A percentile compares a stretch with the other conserved stretches of the same genome.
These are phyloP conservation scores for Apiospora hydei DNA, from an alignment of 2,329 filamentous ascomycete species.

Conservation along the genomic window DNA sequence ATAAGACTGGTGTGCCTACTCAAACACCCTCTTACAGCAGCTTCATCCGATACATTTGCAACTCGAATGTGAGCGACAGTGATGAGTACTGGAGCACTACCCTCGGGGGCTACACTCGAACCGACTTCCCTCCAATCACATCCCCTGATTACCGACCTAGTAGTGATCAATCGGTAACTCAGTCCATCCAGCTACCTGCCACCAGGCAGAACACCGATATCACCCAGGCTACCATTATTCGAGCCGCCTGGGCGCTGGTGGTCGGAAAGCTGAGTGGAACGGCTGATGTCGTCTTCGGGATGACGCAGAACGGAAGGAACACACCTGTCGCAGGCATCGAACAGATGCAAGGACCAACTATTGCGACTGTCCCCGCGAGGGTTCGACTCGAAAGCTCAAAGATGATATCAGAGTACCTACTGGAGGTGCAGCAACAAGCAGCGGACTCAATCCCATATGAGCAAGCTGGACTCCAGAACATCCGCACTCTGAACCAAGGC, in stretches of 20 bases:
- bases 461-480: slow-evolving; percentile 41
- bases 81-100: background rate
- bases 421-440: slow-evolving; percentile 17
- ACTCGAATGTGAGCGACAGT: background rate
- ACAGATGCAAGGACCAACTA: slow-evolving; percentile 40
- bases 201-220: slow-evolving; percentile 33
- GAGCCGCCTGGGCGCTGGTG: slow-evolving; percentile 50
- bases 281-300: slow-evolving; percentile 50
- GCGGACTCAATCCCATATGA: slow-evolving; percentile 58
- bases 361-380: slow-evolving; percentile 51
- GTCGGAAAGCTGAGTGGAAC: slow-evolving; percentile 44
- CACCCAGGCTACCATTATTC: slow-evolving; percentile 48
- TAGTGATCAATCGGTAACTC: background rate
- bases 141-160: slow-evolving; percentile 2
- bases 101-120: slow-evolving; percentile 1
- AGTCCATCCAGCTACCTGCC: background rate
- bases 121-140: background rate
- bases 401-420: slow-evolving; percentile 31
- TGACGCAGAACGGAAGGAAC: slow-evolving; percentile 48
- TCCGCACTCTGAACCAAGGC: slow-evolving; percentile 14
- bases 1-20: background rate
- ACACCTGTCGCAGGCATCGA: slow-evolving; percentile 31
- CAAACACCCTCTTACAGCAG: background rate
- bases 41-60: slow-evolving; percentile 4
- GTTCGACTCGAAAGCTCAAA: slow-evolving; percentile 37